These are phyloP conservation scores for Bonia amplexicaulis DNA, from an alignment of 176 grass and related monocot species.

Conservation along the genomic window DNA sequence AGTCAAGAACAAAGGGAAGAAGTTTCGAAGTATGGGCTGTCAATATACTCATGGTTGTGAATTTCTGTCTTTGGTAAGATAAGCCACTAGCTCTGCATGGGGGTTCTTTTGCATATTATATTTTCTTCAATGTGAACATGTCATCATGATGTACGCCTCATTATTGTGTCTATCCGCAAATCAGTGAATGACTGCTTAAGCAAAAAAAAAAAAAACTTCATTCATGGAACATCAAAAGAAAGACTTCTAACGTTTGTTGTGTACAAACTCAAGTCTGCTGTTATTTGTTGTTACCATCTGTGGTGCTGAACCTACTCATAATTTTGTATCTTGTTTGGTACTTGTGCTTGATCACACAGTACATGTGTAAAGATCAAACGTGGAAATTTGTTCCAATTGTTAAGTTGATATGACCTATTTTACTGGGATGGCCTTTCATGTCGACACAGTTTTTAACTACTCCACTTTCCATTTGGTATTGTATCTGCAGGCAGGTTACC, in stretches of 20 bases:
- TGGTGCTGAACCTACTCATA: neutral
- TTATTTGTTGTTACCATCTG: constrained; percentile 2
- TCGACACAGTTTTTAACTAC: neutral
- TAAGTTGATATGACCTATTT: constrained; percentile 20
- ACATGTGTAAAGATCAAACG: neutral
- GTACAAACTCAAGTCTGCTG: neutral
- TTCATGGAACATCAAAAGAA: neutral
- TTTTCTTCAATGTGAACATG: constrained; percentile 1
- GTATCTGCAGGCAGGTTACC: constrained; percentile 45
- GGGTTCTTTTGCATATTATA: neutral
- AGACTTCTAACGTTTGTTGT: neutral
- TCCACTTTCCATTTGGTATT: neutral
- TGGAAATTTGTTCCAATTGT: neutral
- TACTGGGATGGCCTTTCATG: neutral
- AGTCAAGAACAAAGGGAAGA: constrained; percentile 64
- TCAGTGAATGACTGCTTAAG: neutral
- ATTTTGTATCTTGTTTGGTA: neutral
- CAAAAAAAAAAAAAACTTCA: constrained; percentile 2
- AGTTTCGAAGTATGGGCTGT: constrained; percentile 51
- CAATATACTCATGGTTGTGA: constrained; percentile 62
- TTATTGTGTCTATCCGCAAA: neutral
- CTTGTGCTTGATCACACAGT: neutral
- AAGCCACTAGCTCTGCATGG: neutral
- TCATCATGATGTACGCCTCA: neutral
- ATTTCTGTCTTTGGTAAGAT: constrained; percentile 75